Conservation (phyloP, 1,284 basidiomycete genomes). For the Mrakiaceae sp. region DNA sequence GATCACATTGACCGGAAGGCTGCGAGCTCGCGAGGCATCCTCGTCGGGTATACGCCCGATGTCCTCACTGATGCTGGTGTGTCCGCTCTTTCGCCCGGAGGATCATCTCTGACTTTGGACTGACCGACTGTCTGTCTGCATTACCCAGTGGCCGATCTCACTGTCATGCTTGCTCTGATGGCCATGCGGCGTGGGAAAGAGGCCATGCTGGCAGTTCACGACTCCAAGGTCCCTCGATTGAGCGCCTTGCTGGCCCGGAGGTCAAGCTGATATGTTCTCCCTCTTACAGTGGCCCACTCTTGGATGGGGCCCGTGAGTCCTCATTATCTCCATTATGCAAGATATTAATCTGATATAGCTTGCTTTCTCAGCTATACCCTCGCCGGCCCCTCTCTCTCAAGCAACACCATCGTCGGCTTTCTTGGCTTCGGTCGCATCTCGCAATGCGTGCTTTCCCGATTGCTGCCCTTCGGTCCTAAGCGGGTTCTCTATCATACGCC, state of each 20-base stretch:
- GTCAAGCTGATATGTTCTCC: neutral
- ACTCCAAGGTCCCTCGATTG: slow-evolving; percentile 45
- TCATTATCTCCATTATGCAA: slow-evolving; percentile 18
- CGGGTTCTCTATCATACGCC: slow-evolving; percentile 23
- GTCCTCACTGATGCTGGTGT: slow-evolving; percentile 75
- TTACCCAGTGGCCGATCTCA: slow-evolving; percentile 64
- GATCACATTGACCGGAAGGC: slow-evolving; percentile 67
- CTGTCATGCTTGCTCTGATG: slow-evolving; percentile 83
- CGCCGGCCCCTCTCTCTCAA: slow-evolving; percentile 37
- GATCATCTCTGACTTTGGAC: neutral
- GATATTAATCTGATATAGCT: too few species aligned
- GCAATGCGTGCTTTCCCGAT: slow-evolving; percentile 61
- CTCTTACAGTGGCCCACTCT: slow-evolving; percentile 46
- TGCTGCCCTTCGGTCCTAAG: slow-evolving; percentile 55
- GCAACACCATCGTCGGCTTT: slow-evolving; percentile 59
- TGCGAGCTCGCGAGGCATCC: slow-evolving; percentile 42
- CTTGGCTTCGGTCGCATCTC: slow-evolving; percentile 89
- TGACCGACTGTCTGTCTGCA: slow-evolving; percentile 16
- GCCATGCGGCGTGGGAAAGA: slow-evolving; percentile 64
- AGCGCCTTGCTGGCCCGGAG: neutral
- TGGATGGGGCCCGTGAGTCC: slow-evolving; percentile 57
- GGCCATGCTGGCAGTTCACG: slow-evolving; percentile 52
- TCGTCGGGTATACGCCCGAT: slow-evolving; percentile 81
- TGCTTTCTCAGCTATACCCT: too few species aligned
- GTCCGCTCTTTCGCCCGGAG: slow-evolving; percentile 15